phyloP scores from a whole-genome alignment of 1,139 yeast species.

The Saccharomyces hybrid region DNA sequence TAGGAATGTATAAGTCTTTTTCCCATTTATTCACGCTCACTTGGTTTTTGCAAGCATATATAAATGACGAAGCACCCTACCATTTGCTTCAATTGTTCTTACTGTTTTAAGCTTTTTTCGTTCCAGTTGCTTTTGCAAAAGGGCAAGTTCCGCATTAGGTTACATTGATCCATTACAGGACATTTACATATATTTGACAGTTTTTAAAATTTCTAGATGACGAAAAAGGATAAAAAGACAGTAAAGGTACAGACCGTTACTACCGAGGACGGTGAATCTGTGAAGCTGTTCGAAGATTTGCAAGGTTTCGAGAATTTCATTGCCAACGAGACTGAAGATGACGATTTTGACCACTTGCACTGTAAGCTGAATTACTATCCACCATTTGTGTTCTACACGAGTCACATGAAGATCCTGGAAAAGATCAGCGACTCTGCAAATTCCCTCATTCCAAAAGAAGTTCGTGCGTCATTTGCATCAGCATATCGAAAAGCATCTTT shows the following conservation, averaged over 20 bases:
- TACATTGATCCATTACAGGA: background rate
- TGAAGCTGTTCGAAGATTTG: constrained; percentile 51
- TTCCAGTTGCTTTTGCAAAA: background rate
- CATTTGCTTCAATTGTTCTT: background rate
- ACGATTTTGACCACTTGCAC: constrained; percentile 61
- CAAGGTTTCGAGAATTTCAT: constrained; percentile 55
- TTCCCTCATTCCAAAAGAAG: constrained; percentile 61
- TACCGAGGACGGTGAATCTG: constrained; percentile 27
- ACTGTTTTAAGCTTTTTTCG: background rate
- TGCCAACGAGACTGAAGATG: constrained; percentile 69
- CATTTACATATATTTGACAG: background rate
- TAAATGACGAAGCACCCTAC: background rate
- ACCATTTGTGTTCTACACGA: constrained; percentile 62
- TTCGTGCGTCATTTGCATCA: constrained; percentile 70
- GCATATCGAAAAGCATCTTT: constrained; percentile 62
- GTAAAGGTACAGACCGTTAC: constrained; percentile 20
- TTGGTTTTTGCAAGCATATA: background rate
- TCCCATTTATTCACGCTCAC: background rate
- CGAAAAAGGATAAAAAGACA: constrained; percentile 28
- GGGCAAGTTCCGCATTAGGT: background rate
- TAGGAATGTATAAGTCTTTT: background rate
- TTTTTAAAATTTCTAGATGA: constrained; percentile 11
- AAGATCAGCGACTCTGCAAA: constrained; percentile 67
- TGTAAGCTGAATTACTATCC: constrained; percentile 63
- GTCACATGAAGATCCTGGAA: constrained; percentile 61